Percentiles rank a stretch among this genome's conserved stretches.
These are phyloP conservation scores for Quercus glauca DNA, from an alignment of 306 rosid species.

Conservation along the genomic window DNA sequence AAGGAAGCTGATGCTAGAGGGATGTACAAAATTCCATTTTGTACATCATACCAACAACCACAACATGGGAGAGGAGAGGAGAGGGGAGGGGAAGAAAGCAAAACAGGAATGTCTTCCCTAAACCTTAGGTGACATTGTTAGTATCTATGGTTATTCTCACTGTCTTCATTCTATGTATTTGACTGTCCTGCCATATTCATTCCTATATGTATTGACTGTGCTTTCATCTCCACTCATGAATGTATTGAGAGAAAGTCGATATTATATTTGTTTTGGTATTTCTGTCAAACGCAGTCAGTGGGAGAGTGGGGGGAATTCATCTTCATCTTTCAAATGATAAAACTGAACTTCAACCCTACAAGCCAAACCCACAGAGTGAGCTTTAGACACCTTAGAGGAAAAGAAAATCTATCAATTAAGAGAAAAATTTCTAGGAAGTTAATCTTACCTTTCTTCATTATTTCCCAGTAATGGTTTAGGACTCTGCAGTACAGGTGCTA, in stretches of 20 bases:
- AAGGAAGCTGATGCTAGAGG: neutral
- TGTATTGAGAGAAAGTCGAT: no score
- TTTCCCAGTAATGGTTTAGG: slow-evolving; percentile 19
- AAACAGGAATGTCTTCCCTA: neutral
- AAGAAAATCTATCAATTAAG: slow-evolving; percentile 29
- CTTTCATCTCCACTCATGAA: neutral
- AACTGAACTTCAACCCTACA: slow-evolving; percentile 28
- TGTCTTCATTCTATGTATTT: slow-evolving; percentile 1
- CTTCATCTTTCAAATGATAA: slow-evolving; percentile 39
- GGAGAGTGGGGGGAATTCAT: slow-evolving; percentile 43
- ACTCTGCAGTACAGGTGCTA: slow-evolving; percentile 28
- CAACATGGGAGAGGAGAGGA: neutral
- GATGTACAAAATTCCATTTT: neutral
- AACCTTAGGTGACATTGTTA: neutral
- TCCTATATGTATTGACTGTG: neutral
- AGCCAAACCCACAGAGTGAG: neutral
- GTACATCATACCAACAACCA: neutral
- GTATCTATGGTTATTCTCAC: neutral
- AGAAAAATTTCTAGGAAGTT: slow-evolving; percentile 16
- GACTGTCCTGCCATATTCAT: slow-evolving; percentile 4
- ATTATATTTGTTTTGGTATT: no score
- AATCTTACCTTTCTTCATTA: slow-evolving; percentile 52
- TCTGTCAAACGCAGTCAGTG: neutral
- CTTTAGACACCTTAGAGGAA: slow-evolving; percentile 31
- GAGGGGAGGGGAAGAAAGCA: neutral